phyloP scores from a whole-genome alignment of 495 filamentous ascomycete species.

The Trichoderma asperelloides region DNA sequence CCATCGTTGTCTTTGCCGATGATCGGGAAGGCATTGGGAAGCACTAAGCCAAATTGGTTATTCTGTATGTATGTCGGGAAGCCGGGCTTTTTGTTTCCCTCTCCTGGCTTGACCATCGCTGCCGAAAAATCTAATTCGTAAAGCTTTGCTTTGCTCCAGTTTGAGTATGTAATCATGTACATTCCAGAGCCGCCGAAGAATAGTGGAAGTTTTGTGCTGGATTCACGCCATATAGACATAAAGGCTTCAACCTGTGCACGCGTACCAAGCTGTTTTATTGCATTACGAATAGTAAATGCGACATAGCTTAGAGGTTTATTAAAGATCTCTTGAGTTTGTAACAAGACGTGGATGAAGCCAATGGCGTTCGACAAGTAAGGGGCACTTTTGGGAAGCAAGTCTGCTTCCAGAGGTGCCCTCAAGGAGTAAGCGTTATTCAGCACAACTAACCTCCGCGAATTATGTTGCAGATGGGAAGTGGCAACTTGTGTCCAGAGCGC shows the following conservation, averaged over 20 bases:
- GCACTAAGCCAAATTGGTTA: background rate
- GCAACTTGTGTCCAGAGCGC: background rate
- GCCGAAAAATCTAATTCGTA: background rate
- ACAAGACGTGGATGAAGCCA: background rate
- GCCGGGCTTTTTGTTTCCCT: background rate
- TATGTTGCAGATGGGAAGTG: background rate
- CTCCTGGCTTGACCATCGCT: background rate
- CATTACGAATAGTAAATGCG: background rate
- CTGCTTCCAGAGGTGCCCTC: background rate
- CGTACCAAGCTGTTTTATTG: background rate
- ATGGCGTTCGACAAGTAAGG: background rate
- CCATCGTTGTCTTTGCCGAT: background rate
- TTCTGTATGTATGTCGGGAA: background rate
- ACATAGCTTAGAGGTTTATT: background rate
- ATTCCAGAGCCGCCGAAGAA: background rate
- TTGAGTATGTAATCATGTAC: background rate
- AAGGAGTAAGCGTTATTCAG: background rate
- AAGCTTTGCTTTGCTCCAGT: background rate
- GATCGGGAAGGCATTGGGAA: background rate
- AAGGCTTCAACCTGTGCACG: background rate
- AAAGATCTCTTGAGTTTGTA: background rate
- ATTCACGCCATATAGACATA: background rate
- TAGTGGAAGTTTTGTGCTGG: background rate
- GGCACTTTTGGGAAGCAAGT: background rate
- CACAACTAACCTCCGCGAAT: background rate